Evolutionary conservation across 768 basidiomycete genomes (phyloP).

Genomic region (Exsudoporus frostii): DNA sequence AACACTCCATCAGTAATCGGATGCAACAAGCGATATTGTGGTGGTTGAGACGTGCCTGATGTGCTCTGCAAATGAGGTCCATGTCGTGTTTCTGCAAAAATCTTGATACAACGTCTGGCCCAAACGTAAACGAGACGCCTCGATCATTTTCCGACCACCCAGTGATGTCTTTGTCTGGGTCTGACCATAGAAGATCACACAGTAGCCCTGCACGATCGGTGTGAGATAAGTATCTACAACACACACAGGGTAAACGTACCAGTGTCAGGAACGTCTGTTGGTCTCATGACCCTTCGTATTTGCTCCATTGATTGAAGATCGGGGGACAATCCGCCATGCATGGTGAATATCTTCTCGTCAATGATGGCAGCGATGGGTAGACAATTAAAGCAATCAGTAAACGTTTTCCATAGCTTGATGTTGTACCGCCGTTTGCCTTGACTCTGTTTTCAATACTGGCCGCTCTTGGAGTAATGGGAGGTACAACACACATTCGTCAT

Average conservation of each 20-base stretch:
- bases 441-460: conserved; percentile 10
- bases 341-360: conserved; percentile 99
- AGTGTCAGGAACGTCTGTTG: conserved; percentile 98
- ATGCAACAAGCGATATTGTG: not conserved
- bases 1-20: conserved; percentile 1
- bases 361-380: conserved; percentile 99
- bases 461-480: not conserved
- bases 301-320: conserved; percentile 99
- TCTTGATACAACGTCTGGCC: conserved; percentile 94
- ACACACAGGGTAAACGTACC: conserved; percentile 45
- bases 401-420: conserved; percentile 99
- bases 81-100: conserved; percentile 99
- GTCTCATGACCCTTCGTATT: conserved; percentile 98
- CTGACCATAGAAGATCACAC: conserved; percentile 97
- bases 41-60: conserved; percentile 65
- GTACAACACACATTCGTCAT: conserved; percentile 88
- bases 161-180: conserved; percentile 98
- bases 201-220: conserved; percentile 61
- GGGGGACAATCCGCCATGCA: conserved; percentile 97
- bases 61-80: conserved; percentile 98
- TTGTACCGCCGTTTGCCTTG: conserved; percentile 99
- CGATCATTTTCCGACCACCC: conserved; percentile 99
- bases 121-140: conserved; percentile 98
- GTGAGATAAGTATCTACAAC: conserved; percentile 2
- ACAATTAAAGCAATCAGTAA: conserved; percentile 99